A percentile compares a stretch with the other conserved stretches of the same genome.
phyloP scores from a whole-genome alignment of 495 filamentous ascomycete species.

The Penicillium longicatenatum region DNA sequence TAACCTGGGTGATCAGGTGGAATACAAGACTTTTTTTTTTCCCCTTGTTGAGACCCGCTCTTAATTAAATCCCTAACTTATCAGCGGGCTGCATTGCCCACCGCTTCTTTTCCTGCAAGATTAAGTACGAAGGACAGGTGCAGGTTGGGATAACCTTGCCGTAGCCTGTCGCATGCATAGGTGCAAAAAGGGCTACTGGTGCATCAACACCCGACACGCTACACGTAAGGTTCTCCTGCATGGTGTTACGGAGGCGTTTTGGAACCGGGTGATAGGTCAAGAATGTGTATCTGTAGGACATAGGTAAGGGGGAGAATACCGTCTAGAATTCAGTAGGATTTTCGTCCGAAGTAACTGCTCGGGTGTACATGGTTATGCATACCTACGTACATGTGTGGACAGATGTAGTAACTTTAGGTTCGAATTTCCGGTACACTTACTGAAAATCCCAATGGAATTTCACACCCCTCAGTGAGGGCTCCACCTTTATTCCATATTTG shows the following conservation, averaged over 20 bases:
- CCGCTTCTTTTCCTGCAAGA: slow-evolving; percentile 13
- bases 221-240: slow-evolving; percentile 13
- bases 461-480: slow-evolving; percentile 8
- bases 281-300: background rate
- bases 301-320: background rate
- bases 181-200: slow-evolving; percentile 14
- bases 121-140: slow-evolving; percentile 7
- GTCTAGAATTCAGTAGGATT: too few relatives aligned
- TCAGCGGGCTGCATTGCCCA: slow-evolving; percentile 1
- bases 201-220: slow-evolving; percentile 9
- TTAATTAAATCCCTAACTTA: background rate
- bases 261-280: background rate
- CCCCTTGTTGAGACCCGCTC: too few relatives aligned
- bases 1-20: background rate
- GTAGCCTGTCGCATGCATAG: slow-evolving; percentile 12
- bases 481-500: slow-evolving; percentile 6
- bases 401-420: background rate
- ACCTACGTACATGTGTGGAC: background rate
- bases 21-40: too few relatives aligned
- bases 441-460: slow-evolving; percentile 2
- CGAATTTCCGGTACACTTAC: background rate
- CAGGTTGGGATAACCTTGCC: slow-evolving; percentile 25
- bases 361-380: too few relatives aligned
- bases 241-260: slow-evolving; percentile 6
- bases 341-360: too few relatives aligned